phyloP scores from a whole-genome alignment of 345 rosid genomes.

The Corymbia maculata region DNA sequence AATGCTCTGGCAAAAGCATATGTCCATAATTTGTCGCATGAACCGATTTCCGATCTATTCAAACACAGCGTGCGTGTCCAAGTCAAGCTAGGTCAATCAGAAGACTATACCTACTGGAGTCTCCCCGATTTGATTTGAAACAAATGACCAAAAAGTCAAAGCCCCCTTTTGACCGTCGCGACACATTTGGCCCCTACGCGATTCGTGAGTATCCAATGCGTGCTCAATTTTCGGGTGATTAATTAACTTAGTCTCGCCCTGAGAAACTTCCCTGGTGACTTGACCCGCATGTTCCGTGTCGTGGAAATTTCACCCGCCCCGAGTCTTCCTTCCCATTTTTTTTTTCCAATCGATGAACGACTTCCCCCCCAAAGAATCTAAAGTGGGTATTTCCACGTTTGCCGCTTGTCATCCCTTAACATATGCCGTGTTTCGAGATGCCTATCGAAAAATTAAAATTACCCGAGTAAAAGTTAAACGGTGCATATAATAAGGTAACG shows the following conservation, averaged over 20 bases:
- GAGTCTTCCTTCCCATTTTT: not conserved
- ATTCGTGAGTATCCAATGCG: too few species aligned
- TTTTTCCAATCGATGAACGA: not conserved
- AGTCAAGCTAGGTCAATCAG: not conserved
- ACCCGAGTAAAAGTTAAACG: not conserved
- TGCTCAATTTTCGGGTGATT: not conserved
- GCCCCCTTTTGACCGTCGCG: not conserved
- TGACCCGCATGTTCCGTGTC: too few species aligned
- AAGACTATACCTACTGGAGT: not conserved
- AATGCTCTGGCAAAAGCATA: not conserved
- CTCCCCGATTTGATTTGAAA: not conserved
- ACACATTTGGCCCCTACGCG: not conserved
- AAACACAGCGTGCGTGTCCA: fast-evolving
- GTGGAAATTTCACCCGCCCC: not conserved
- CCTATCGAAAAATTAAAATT: not conserved
- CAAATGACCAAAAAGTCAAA: not conserved
- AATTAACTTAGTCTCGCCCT: too few species aligned
- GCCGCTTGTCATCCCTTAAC: too few species aligned
- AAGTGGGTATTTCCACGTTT: not conserved
- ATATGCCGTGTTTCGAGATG: too few species aligned
- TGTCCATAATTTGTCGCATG: not conserved
- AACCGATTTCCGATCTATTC: not conserved
- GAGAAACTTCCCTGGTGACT: too few species aligned
- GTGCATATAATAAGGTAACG: not conserved
- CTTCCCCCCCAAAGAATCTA: not conserved